These are phyloP conservation scores for Rhodotorula sp. DNA, from an alignment of 1,284 basidiomycete genomes.

Conservation along the genomic window DNA sequence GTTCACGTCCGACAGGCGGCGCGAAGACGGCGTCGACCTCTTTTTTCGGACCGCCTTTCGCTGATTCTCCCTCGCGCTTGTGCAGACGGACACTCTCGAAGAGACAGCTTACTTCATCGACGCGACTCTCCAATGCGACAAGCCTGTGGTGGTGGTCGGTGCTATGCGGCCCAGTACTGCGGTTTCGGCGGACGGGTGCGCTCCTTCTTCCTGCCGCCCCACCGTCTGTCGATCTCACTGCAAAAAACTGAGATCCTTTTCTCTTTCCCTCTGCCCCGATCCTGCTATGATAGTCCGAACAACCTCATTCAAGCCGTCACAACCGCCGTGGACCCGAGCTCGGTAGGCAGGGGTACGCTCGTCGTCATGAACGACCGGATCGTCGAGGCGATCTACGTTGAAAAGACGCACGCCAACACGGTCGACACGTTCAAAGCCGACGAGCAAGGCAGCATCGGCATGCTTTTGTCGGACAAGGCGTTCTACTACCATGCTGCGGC, in stretches of 20 bases:
- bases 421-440: slow-evolving; percentile 48
- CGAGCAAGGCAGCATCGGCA: slow-evolving; percentile 45
- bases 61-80: slow-evolving; percentile 35
- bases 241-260: neutral
- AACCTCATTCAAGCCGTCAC: slow-evolving; percentile 47
- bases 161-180: slow-evolving; percentile 49
- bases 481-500: slow-evolving; percentile 42
- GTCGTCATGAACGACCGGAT: slow-evolving; percentile 48
- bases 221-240: neutral
- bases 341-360: slow-evolving; percentile 44
- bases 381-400: slow-evolving; percentile 2
- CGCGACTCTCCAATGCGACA: slow-evolving; percentile 40
- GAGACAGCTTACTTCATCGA: slow-evolving; percentile 46
- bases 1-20: too few species aligned
- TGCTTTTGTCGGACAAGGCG: slow-evolving; percentile 41
- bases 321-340: slow-evolving; percentile 39
- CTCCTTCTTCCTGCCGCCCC: too few species aligned
- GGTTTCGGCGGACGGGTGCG: slow-evolving; percentile 34
- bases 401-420: slow-evolving; percentile 30
- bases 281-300: slow-evolving; percentile 42
- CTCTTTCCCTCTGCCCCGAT: too few species aligned
- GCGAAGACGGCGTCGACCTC: neutral
- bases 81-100: slow-evolving; percentile 46
- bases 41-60: slow-evolving; percentile 14
- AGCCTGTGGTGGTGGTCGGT: slow-evolving; percentile 48